These are phyloP conservation scores for Scedosporium aurantiacum DNA, from an alignment of 2,329 filamentous ascomycete genomes.

Conservation along the genomic window DNA sequence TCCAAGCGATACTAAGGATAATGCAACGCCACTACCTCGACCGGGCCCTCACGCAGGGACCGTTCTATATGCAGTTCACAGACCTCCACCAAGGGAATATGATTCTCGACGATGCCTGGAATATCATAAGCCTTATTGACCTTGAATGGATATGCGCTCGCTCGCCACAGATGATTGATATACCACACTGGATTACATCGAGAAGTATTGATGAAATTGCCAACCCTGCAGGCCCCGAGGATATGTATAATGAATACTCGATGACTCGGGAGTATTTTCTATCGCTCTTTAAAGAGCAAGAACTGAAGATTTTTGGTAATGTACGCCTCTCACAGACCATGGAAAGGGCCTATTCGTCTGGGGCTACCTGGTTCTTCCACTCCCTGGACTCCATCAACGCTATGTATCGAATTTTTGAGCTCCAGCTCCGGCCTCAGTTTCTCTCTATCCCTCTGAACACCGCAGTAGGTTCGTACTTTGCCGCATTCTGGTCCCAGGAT, in stretches of 20 bases:
- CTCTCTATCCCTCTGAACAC: too few relatives aligned
- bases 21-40: constrained; percentile 16
- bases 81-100: constrained; percentile 24
- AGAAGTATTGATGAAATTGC: constrained; percentile 10
- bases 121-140: constrained; percentile 22
- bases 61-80: constrained; percentile 18
- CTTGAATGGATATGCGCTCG: constrained; percentile 23
- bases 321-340: neutral
- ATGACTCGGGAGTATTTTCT: neutral
- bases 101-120: constrained; percentile 24
- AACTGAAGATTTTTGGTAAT: neutral
- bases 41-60: constrained; percentile 14
- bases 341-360: neutral
- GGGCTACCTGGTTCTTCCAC: too few relatives aligned
- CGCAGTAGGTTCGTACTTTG: too few relatives aligned
- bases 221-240: too few relatives aligned
- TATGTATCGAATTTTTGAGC: too few relatives aligned
- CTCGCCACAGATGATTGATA: constrained; percentile 12
- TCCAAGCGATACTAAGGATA: constrained; percentile 13
- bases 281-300: neutral
- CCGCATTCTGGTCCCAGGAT: too few relatives aligned
- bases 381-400: too few relatives aligned
- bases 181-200: constrained; percentile 15
- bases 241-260: neutral
- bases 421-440: too few relatives aligned